Base-by-base conservation (phyloP, 805 yeast species). In the Saturnispora saitoi region DNA sequence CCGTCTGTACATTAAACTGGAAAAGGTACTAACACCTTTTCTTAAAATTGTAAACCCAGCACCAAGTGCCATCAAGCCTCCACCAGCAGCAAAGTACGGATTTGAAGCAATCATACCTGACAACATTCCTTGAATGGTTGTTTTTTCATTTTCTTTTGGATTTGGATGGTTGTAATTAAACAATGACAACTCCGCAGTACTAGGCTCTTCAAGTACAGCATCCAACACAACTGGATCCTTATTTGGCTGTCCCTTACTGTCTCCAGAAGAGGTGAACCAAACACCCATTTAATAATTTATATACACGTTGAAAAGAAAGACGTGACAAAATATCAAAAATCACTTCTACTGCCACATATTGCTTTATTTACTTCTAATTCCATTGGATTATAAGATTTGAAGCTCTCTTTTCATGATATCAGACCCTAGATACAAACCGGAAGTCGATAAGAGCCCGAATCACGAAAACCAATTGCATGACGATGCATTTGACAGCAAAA, bases 51-150 rank as follows among this genome's bases (percentile, higher is more conserved):
- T 95, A 31, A 93, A 66, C 1, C 82, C 83, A 0, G 95, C 89
- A n/a, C 99, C 99, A 2, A 93, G 70, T 3, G 90, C 70, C 99
- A 93, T 93, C 37, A 93, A 70, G 0, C 99, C 99, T 58, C 97
- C 96, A 59, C 99, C 99, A 0, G 98, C 99, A 1, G 97, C 93
- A 70, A 93, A 91, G 64, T 88, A 89, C n/a, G 97, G 98, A 62
- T 91, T 91, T 32, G 61, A 54, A 1, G 58, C 48, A 24, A 63
- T 28, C 2, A 80, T 76, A 48, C 78, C 80, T 38, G 22, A 37
- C 14, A 31, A 42, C 19, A n/a, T 37, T 1, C 37, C 24, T 31
- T 17, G 11, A 10, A 44, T 15, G 3, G n/a, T 31, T 3, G 17
- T 5, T 7, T 19, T 19, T 19, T 28, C 30, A 6, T 40, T 40